Conservation (phyloP, 179 eudicot genomes). For the Spinacia oleracea region DNA sequence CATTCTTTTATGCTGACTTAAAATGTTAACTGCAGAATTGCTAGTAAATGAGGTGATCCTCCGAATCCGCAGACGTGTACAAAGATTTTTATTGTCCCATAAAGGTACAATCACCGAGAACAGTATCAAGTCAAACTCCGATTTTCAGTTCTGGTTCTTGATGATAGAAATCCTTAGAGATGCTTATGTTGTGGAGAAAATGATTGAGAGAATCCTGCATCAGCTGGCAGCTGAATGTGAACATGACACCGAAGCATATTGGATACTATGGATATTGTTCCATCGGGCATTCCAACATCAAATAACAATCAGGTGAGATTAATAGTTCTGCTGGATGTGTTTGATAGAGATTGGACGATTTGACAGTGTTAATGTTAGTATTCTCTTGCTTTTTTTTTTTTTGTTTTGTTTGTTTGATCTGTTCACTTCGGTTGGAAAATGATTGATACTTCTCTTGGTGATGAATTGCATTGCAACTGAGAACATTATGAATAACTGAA, state of each 20-base stretch:
- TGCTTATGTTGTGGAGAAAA: slow-evolving; percentile 69
- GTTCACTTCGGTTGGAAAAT: neutral
- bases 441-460: neutral
- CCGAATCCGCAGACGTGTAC: slow-evolving; percentile 51
- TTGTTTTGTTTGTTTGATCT: slow-evolving; percentile 2
- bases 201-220: slow-evolving; percentile 71
- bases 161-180: slow-evolving; percentile 75
- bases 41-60: slow-evolving; percentile 56
- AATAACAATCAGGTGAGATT: slow-evolving; percentile 58
- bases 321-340: neutral
- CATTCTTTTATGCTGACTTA: slow-evolving; percentile 14
- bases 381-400: neutral
- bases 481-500: slow-evolving; percentile 4
- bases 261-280: slow-evolving; percentile 78
- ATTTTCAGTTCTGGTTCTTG: slow-evolving; percentile 59
- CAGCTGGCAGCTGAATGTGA: slow-evolving; percentile 53
- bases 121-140: slow-evolving; percentile 44
- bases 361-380: neutral
- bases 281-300: slow-evolving; percentile 44
- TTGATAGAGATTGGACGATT: neutral
- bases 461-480: neutral
- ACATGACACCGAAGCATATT: slow-evolving; percentile 73
- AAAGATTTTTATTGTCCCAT: slow-evolving; percentile 35
- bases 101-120: slow-evolving; percentile 33
- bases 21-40: slow-evolving; percentile 52